phyloP scores from a whole-genome alignment of 768 basidiomycete genomes.

The Asterophora parasitica region DNA sequence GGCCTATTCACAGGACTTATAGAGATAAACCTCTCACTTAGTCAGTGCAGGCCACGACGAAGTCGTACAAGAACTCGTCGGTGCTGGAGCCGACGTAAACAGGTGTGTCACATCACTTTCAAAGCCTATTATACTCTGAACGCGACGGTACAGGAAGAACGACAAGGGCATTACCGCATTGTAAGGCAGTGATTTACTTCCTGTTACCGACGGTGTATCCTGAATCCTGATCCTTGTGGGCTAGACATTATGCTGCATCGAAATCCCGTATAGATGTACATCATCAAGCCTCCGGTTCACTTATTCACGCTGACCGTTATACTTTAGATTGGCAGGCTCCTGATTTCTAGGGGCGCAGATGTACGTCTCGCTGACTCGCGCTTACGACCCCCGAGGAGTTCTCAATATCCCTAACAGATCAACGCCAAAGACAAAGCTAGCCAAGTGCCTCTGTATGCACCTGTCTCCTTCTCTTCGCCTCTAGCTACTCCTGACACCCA shows the following conservation, averaged over 20 bases:
- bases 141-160: conserved; percentile 45
- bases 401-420: conserved; percentile 51
- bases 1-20: conserved; percentile 5
- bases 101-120: conserved; percentile 27
- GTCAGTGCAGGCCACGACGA: conserved; percentile 80
- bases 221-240: conserved; percentile 15
- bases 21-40: conserved; percentile 27
- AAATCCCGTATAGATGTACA: conserved; percentile 81
- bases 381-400: conserved; percentile 26
- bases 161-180: conserved; percentile 81
- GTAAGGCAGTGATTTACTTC: conserved; percentile 45
- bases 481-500: conserved; percentile 16
- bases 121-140: conserved; percentile 17
- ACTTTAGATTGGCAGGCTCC: conserved; percentile 76
- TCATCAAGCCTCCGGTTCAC: conserved; percentile 22
- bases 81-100: conserved; percentile 80
- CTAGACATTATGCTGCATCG: conserved; percentile 89
- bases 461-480: conserved; percentile 16
- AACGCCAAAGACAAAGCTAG: conserved; percentile 93
- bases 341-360: conserved; percentile 87
- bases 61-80: conserved; percentile 70
- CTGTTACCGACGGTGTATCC: conserved; percentile 7
- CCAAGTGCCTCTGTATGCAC: conserved; percentile 78
- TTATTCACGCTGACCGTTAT: conserved; percentile 24
- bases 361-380: conserved; percentile 49